A percentile compares a stretch with the other conserved stretches of the same genome.
Evolutionary conservation across 176 grass and related monocot species (phyloP).

Genomic region (Tuctoria greenei): DNA sequence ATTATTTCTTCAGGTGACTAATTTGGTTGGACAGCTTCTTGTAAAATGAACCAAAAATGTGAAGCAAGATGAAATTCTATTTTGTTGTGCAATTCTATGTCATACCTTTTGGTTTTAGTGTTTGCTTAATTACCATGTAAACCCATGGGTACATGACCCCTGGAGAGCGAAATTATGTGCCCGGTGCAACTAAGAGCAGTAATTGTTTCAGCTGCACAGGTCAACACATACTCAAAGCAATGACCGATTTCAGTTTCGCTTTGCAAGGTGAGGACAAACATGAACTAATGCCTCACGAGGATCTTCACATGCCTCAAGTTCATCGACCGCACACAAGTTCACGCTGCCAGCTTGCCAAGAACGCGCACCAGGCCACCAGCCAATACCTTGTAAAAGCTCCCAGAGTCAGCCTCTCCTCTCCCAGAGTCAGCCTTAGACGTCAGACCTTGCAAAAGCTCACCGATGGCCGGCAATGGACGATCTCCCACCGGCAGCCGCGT

Average conservation of each 20-base stretch:
- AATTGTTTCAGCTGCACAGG: neutral
- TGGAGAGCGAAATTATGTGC: neutral
- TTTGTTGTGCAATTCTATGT: neutral
- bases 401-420: neutral
- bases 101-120: neutral
- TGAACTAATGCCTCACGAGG: neutral
- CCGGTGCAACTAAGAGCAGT: neutral
- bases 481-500: conserved; percentile 4
- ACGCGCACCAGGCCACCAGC: neutral
- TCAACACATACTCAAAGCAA: neutral
- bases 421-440: neutral
- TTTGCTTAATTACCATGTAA: neutral
- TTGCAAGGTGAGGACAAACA: neutral
- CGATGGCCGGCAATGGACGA: neutral
- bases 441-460: too few species aligned
- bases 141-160: neutral
- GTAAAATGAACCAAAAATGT: conserved; percentile 57
- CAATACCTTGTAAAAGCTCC: too few species aligned
- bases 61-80: conserved; percentile 12
- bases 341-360: neutral
- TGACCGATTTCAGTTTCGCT: neutral
- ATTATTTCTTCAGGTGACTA: conserved; percentile 51
- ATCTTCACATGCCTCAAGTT: neutral
- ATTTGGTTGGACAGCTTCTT: conserved; percentile 57
- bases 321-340: neutral